Evolutionary conservation across 305 asterid species (phyloP).

Genomic region (Solanum hybrid): DNA sequence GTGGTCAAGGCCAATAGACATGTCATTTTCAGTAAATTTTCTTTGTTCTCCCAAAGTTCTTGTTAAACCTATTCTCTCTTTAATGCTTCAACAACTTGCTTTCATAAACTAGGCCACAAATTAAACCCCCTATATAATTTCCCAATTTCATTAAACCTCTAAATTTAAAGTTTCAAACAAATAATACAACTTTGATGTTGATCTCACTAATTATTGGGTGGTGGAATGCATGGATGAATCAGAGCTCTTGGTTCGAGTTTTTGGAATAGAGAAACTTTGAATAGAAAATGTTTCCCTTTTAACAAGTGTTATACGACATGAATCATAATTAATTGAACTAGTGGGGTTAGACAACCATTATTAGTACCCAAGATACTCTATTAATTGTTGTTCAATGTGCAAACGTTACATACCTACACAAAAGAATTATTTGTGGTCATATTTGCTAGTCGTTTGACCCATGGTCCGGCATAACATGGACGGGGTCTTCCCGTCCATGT

Average conservation of each 20-base stretch:
- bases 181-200: not conserved
- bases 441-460: not conserved
- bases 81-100: conserved; percentile 8
- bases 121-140: not conserved
- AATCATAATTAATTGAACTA: not conserved
- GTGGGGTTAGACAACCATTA: not conserved
- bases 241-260: not conserved
- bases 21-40: not conserved
- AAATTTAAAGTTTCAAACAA: not conserved
- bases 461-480: not conserved
- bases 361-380: not conserved
- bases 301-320: not conserved
- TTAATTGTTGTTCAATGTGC: not conserved
- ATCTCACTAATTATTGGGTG: not conserved
- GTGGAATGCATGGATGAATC: not conserved
- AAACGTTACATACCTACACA: not conserved
- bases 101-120: not conserved
- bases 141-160: not conserved
- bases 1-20: conserved; percentile 9
- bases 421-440: not conserved
- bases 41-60: not conserved
- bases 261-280: not conserved
- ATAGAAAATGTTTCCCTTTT: not conserved
- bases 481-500: not conserved
- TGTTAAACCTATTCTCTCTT: not conserved